Evolutionary conservation across 108 stramenopile genomes (phyloP), one percentile per base, ranked within the genome.

Genomic region (Skeletonema tropicum): DNA sequence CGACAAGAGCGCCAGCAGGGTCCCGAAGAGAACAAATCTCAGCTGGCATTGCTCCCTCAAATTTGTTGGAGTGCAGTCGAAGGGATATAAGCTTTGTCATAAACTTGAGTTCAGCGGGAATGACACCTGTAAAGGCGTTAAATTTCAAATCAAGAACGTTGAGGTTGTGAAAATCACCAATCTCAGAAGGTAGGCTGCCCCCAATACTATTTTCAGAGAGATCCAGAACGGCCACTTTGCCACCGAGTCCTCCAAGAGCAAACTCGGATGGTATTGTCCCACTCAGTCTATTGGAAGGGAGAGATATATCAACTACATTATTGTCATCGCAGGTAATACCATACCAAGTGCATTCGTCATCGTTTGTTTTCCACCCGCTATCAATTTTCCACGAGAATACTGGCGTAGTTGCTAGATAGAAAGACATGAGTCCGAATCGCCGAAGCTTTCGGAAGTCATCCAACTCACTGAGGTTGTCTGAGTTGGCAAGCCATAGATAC

Each of bases 51-150:
- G 70, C 64, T 25, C 87, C 87, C 30, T 68, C 75, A n/a, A 90
- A 83, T 26, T 70, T 67, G 45, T 84, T 84, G 1, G 75, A 71
- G 19, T 75, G 73, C 9, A 90, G 52, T 42, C 80, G 74, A n/a
- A 90, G 66, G 17, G 74, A 66, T 65, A 52, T 75, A 19, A 90
- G 58, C 25, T 77, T 70, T 25, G 85, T 58, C n/a, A 88, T 19
- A 4, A 63, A 41, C n/a, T 87, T 88, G 31, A 93, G 52, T 64
- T 88, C 85, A 13, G 73, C 73, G 4, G 92, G 92, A 35, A 93
- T 69, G 8, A 66, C 33, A 13, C 92, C 92, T 12, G 55, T 63
- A 68, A 90, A 73, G 13, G 60, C 59, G 64, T 80, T 80, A 14
- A n/a, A 33, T 59, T 60, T 61, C 12, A 80, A 52, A 52, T 80